A percentile compares a stretch with the other conserved stretches of the same genome.
Conservation (phyloP, 2,329 filamentous ascomycete genomes). For the Alternaria gaisen region DNA sequence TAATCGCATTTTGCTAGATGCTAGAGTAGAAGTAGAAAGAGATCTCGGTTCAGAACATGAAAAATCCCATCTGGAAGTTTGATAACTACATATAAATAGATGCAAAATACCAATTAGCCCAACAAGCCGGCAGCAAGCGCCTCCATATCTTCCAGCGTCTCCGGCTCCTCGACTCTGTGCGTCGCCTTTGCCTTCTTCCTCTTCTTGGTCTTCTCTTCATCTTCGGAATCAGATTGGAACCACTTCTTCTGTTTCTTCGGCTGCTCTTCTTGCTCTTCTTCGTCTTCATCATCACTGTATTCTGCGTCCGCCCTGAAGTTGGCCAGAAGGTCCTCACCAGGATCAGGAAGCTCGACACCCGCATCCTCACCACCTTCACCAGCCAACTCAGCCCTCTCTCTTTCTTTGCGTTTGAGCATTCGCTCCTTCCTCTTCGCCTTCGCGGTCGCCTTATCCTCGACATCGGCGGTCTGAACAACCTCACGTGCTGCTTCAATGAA, state of each 20-base stretch:
- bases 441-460: constrained; percentile 81
- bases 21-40: neutral
- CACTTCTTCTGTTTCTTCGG: constrained; percentile 78
- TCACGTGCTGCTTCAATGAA: constrained; percentile 81
- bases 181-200: constrained; percentile 60
- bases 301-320: constrained; percentile 55
- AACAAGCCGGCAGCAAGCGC: constrained; percentile 77
- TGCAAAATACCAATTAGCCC: constrained; percentile 35
- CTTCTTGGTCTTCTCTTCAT: constrained; percentile 53
- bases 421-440: constrained; percentile 82
- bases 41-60: neutral
- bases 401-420: constrained; percentile 74
- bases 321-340: constrained; percentile 52
- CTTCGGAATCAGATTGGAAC: constrained; percentile 74
- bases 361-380: constrained; percentile 18
- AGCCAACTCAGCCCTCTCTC: constrained; percentile 63
- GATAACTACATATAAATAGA: neutral
- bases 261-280: constrained; percentile 55
- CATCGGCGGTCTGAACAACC: constrained; percentile 77
- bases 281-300: constrained; percentile 51
- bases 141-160: constrained; percentile 82
- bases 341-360: constrained; percentile 43
- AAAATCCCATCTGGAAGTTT: neutral
- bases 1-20: neutral
- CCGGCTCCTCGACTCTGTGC: constrained; percentile 73